A percentile compares a stretch with the other conserved stretches of the same genome.
These are phyloP conservation scores for Trebouxia sp. DNA, from an alignment of 139 green algal genomes.

Conservation along the genomic window DNA sequence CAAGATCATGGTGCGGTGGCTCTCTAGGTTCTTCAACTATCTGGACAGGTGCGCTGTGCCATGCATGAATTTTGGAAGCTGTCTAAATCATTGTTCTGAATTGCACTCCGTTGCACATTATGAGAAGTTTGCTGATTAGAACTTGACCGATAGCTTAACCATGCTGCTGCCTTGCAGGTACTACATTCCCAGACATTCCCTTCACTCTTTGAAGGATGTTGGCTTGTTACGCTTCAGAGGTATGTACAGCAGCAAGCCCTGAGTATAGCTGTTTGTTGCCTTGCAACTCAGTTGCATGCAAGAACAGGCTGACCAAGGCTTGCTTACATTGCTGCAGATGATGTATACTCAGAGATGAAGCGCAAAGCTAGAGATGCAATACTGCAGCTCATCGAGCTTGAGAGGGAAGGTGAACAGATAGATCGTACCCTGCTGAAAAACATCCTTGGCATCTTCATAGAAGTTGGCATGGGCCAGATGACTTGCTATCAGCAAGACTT, in stretches of 20 bases:
- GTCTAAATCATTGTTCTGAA: not conserved
- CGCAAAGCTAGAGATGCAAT: conserved; percentile 69
- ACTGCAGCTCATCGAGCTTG: conserved; percentile 79
- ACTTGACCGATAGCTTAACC: not conserved
- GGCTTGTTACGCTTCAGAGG: conserved; percentile 87
- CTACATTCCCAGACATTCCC: conserved; percentile 91
- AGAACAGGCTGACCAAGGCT: not conserved
- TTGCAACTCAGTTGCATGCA: too few relatives aligned
- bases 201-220: conserved; percentile 91
- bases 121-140: too few relatives aligned
- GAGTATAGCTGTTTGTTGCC: too few relatives aligned
- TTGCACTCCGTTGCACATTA: not conserved
- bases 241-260: not conserved
- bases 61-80: not conserved
- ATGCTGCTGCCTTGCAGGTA: too few relatives aligned
- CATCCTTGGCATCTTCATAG: conserved; percentile 96
- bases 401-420: conserved; percentile 94
- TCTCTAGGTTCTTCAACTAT: conserved; percentile 99
- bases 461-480: conserved; percentile 93
- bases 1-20: conserved; percentile 98
- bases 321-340: conserved; percentile 54
- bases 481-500: conserved; percentile 96
- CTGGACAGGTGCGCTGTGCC: conserved; percentile 81
- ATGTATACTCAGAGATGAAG: conserved; percentile 86
- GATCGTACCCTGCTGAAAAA: conserved; percentile 92